Conservation (phyloP, 768 basidiomycete genomes). For the Pseudohyphozyma bogoriensis region DNA sequence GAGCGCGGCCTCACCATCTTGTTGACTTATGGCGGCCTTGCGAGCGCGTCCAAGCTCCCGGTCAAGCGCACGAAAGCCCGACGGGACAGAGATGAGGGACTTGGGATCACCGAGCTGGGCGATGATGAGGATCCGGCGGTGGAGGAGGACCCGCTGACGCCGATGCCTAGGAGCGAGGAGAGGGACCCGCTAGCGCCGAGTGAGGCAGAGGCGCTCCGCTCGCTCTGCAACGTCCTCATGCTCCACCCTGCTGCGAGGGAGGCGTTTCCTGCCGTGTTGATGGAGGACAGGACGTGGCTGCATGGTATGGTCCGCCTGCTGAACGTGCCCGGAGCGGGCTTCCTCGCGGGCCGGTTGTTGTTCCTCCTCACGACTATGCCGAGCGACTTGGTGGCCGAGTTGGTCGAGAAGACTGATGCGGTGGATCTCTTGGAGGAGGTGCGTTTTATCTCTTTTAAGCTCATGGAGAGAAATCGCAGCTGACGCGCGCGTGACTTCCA, state of each 20-base stretch:
- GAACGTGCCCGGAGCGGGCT: slow-evolving; percentile 11
- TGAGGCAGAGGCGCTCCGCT: slow-evolving; percentile 23
- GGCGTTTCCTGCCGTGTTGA: slow-evolving; percentile 16
- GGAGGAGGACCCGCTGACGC: background rate
- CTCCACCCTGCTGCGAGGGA: slow-evolving; percentile 24
- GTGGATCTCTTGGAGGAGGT: slow-evolving; percentile 19
- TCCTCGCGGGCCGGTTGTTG: slow-evolving; percentile 28
- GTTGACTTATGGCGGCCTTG: slow-evolving; percentile 10
- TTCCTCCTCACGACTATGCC: slow-evolving; percentile 29
- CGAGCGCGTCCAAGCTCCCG: slow-evolving; percentile 3
- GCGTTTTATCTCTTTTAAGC: background rate
- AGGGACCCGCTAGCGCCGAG: background rate
- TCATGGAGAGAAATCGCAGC: background rate
- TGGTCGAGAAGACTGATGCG: slow-evolving; percentile 11
- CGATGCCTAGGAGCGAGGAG: background rate
- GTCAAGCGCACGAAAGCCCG: background rate
- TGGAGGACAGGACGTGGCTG: slow-evolving; percentile 2
- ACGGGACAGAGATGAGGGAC: too few relatives aligned
- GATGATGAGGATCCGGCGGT: slow-evolving; percentile 7
- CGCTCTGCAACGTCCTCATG: slow-evolving; percentile 28
- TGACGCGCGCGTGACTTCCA: background rate
- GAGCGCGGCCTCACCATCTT: slow-evolving; percentile 5
- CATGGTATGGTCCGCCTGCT: slow-evolving; percentile 11
- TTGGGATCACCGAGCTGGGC: background rate
- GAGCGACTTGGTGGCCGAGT: slow-evolving; percentile 14